A percentile compares a stretch with the other conserved stretches of the same genome.
phyloP scores from a whole-genome alignment of 768 basidiomycete genomes.

The Pisolithus marmoratus region DNA sequence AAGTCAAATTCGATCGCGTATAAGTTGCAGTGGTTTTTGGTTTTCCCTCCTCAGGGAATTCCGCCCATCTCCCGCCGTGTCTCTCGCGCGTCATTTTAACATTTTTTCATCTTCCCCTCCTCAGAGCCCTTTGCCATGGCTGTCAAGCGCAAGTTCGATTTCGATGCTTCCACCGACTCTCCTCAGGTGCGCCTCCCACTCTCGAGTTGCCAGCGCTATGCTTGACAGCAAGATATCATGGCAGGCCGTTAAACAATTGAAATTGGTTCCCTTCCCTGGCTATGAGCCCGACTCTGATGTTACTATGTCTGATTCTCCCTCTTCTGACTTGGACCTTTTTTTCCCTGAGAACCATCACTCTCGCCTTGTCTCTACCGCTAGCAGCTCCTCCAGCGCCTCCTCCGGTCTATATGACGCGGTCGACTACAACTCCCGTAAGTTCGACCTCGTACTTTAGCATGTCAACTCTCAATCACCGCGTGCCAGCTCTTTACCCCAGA shows the following conservation, averaged over 20 bases:
- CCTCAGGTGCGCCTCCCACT: conserved; percentile 37
- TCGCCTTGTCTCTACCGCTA: conserved; percentile 61
- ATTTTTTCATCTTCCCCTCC: conserved; percentile 2
- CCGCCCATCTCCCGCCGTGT: conserved; percentile 6
- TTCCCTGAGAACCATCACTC: conserved; percentile 48
- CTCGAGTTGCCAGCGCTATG: conserved; percentile 15
- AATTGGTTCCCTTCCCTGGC: conserved; percentile 71
- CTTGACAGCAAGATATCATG: conserved; percentile 3
- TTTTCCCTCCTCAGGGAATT: conserved; percentile 22
- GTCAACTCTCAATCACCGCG: not conserved
- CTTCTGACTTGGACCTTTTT: conserved; percentile 54
- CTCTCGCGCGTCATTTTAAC: not conserved
- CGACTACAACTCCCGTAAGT: conserved; percentile 44
- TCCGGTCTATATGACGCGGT: conserved; percentile 47
- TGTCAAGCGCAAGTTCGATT: conserved; percentile 70
- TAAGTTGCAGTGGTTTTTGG: conserved; percentile 24
- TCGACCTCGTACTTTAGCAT: not conserved
- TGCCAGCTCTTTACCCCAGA: conserved; percentile 46
- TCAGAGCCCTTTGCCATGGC: conserved; percentile 41
- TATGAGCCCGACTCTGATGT: conserved; percentile 58
- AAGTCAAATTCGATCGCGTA: conserved; percentile 19
- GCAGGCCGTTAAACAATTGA: conserved; percentile 63
- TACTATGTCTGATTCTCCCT: conserved; percentile 56
- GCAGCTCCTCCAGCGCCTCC: conserved; percentile 41
- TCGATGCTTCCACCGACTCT: conserved; percentile 48